phyloP scores from a whole-genome alignment of 257 asterid species.

The Primulina tabacum region DNA sequence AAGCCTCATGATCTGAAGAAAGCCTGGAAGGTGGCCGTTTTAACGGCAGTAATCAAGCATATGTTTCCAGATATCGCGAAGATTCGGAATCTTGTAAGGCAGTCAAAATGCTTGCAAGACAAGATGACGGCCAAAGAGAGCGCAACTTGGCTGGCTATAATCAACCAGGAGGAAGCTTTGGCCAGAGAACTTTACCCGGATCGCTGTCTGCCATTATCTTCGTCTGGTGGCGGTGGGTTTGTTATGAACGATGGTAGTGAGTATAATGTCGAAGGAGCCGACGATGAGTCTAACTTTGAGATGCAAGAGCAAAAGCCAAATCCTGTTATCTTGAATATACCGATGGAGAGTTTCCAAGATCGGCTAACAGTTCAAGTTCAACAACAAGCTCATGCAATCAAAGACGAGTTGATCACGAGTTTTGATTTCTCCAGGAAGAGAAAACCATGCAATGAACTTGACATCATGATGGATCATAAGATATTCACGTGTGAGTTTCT shows the following conservation, averaged over 20 bases:
- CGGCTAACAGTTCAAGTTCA: slow-evolving; percentile 26
- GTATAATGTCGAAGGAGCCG: slow-evolving; percentile 71
- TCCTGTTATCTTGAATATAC: slow-evolving; percentile 40
- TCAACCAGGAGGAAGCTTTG: slow-evolving; percentile 72
- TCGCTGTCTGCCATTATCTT: slow-evolving; percentile 48
- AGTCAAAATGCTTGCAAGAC: slow-evolving; percentile 84
- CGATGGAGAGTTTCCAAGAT: slow-evolving; percentile 38
- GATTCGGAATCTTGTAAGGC: slow-evolving; percentile 79
- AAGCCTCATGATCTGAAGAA: slow-evolving; percentile 89
- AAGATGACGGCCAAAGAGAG: slow-evolving; percentile 94
- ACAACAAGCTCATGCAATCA: slow-evolving; percentile 34
- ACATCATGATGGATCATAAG: slow-evolving; percentile 46
- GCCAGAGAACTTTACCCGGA: slow-evolving; percentile 77
- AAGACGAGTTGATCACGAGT: slow-evolving; percentile 43
- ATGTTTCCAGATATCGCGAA: slow-evolving; percentile 80
- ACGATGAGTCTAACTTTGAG: slow-evolving; percentile 48
- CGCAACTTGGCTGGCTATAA: slow-evolving; percentile 79
- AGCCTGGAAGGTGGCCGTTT: slow-evolving; percentile 83
- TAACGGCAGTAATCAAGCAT: slow-evolving; percentile 84
- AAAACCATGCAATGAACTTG: slow-evolving; percentile 44
- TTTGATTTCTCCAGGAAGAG: slow-evolving; percentile 65
- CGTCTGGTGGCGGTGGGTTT: slow-evolving; percentile 51
- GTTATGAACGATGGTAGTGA: slow-evolving; percentile 54
- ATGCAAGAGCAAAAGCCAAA: slow-evolving; percentile 67
- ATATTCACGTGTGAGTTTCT: slow-evolving; percentile 66